Conservation (phyloP, 2,329 filamentous ascomycete genomes). For the Neonectria punicea region DNA sequence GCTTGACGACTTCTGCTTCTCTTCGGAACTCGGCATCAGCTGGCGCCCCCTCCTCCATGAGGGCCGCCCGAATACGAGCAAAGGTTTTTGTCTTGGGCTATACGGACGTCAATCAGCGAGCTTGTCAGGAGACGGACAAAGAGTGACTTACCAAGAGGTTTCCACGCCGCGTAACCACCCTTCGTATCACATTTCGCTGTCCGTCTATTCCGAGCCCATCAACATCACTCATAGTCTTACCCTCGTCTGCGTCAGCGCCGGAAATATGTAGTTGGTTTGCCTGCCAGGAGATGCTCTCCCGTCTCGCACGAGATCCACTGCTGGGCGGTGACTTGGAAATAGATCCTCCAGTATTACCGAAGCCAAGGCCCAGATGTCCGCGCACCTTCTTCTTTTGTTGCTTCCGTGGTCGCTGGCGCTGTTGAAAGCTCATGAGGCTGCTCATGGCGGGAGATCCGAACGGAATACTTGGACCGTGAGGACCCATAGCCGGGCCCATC, state of each 20-base stretch:
- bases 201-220: slow-evolving; percentile 62
- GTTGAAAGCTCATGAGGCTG: slow-evolving; percentile 84
- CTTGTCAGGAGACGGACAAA: not conserved
- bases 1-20: slow-evolving; percentile 94
- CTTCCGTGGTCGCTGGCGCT: slow-evolving; percentile 78
- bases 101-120: slow-evolving; percentile 48
- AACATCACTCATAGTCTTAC: slow-evolving; percentile 73
- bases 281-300: slow-evolving; percentile 91
- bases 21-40: slow-evolving; percentile 88
- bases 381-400: slow-evolving; percentile 68
- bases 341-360: slow-evolving; percentile 55
- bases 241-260: slow-evolving; percentile 73
- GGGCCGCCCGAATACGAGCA: slow-evolving; percentile 87
- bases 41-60: slow-evolving; percentile 88
- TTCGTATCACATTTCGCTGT: slow-evolving; percentile 80
- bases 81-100: slow-evolving; percentile 97
- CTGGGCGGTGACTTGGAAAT: slow-evolving; percentile 81
- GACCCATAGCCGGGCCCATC: slow-evolving; percentile 57
- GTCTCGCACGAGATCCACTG: slow-evolving; percentile 64
- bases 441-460: slow-evolving; percentile 78
- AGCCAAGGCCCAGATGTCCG: slow-evolving; percentile 61
- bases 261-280: slow-evolving; percentile 88
- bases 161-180: slow-evolving; percentile 85
- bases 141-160: slow-evolving; percentile 79
- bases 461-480: slow-evolving; percentile 64